phyloP scores from a whole-genome alignment of 2,329 filamentous ascomycete genomes.

The Alternaria arbusti region DNA sequence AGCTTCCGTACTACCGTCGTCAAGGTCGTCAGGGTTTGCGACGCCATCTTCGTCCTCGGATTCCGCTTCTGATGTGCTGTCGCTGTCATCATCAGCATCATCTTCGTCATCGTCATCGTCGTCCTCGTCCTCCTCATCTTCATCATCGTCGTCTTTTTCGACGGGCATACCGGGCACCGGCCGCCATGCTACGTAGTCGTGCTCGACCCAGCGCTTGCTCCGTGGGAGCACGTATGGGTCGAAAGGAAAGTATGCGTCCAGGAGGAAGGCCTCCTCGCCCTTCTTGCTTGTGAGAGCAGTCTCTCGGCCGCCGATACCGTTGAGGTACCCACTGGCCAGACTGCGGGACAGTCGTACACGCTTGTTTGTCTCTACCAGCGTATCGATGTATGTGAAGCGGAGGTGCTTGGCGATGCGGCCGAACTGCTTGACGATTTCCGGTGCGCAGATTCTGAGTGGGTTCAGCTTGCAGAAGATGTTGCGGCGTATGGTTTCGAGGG shows the following conservation, averaged over 20 bases:
- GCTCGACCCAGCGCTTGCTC: constrained; percentile 86
- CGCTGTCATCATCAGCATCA: constrained; percentile 3
- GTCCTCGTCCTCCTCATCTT: constrained; percentile 25
- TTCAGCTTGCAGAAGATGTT: constrained; percentile 91
- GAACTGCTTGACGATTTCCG: constrained; percentile 88
- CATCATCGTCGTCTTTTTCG: constrained; percentile 55
- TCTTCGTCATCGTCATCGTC: constrained; percentile 1
- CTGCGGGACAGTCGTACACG: constrained; percentile 79
- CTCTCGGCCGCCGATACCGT: constrained; percentile 59
- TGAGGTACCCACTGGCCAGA: constrained; percentile 60
- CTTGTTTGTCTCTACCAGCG: constrained; percentile 90
- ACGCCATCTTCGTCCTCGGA: not conserved
- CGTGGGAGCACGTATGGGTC: constrained; percentile 91
- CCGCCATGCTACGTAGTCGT: constrained; percentile 51
- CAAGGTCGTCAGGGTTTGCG: constrained; percentile 2
- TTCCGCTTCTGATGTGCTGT: constrained; percentile 13
- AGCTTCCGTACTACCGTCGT: constrained; percentile 8
- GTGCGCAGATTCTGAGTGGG: constrained; percentile 92
- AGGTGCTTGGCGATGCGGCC: constrained; percentile 86
- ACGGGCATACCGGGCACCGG: constrained; percentile 49
- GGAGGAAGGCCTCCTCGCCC: constrained; percentile 80
- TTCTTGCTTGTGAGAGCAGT: constrained; percentile 60
- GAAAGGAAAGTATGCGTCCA: constrained; percentile 96
- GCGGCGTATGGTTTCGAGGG: constrained; percentile 75
- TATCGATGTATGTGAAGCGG: constrained; percentile 86